phyloP scores from a whole-genome alignment of 2,329 filamentous ascomycete species.

The Stemphylium lycopersici region DNA sequence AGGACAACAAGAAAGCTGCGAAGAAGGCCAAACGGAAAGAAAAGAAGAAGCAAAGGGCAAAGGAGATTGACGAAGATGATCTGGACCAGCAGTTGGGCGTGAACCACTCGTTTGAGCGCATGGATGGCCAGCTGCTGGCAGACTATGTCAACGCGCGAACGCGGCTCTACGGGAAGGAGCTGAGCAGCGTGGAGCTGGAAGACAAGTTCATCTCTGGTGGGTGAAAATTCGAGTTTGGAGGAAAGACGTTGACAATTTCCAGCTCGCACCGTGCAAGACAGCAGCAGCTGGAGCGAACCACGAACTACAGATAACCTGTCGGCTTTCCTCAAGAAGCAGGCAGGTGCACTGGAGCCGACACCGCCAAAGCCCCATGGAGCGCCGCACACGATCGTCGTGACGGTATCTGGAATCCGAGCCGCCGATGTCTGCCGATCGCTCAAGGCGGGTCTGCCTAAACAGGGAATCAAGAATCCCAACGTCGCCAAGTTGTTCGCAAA shows the following conservation, averaged over 20 bases:
- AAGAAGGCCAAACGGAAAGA: conserved; percentile 53
- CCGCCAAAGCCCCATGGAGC: conserved; percentile 65
- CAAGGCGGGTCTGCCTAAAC: conserved; percentile 59
- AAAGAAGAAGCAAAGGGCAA: conserved; percentile 64
- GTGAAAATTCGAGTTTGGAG: not conserved
- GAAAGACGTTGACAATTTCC: conserved; percentile 18
- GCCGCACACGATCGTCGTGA: conserved; percentile 85
- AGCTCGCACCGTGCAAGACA: conserved; percentile 80
- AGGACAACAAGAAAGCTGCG: conserved; percentile 43
- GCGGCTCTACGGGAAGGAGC: conserved; percentile 75
- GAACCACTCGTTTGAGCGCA: conserved; percentile 78
- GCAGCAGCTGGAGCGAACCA: conserved; percentile 71
- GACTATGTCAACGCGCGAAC: conserved; percentile 85
- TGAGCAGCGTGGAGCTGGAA: conserved; percentile 83
- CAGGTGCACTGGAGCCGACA: conserved; percentile 66
- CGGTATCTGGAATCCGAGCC: conserved; percentile 81
- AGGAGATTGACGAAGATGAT: conserved; percentile 68
- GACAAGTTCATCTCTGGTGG: conserved; percentile 81
- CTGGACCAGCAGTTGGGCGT: conserved; percentile 61
- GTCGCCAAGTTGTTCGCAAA: conserved; percentile 97
- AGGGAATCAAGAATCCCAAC: conserved; percentile 66
- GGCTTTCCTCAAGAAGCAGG: conserved; percentile 74
- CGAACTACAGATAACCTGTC: conserved; percentile 76
- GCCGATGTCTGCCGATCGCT: conserved; percentile 84
- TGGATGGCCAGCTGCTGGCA: conserved; percentile 82